Percentiles rank a stretch among this genome's conserved stretches.
Evolutionary conservation across 2,329 filamentous ascomycete species (phyloP).

Genomic region (Hypomyces perniciosus): DNA sequence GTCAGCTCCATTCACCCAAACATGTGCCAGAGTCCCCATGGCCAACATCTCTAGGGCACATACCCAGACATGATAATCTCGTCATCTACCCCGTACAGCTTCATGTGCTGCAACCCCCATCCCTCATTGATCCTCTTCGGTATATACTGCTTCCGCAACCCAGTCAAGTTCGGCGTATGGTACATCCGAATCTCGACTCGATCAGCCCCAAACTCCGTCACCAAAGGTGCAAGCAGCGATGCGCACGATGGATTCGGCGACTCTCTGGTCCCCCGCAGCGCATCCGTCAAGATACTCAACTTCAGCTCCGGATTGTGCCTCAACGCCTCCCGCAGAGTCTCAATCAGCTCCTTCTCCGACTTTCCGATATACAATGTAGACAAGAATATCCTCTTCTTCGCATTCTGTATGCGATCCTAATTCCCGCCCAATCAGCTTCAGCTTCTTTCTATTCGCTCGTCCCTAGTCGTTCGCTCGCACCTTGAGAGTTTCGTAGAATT

Average conservation of each 20-base stretch:
- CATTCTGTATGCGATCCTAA: slow-evolving; percentile 75
- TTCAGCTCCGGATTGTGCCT: slow-evolving; percentile 67
- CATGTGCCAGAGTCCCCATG: too few species aligned
- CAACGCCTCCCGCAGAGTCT: slow-evolving; percentile 69
- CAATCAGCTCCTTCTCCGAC: slow-evolving; percentile 81
- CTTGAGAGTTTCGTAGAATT: slow-evolving; percentile 90
- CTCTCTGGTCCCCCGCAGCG: slow-evolving; percentile 84
- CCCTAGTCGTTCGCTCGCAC: slow-evolving; percentile 35
- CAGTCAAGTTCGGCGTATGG: slow-evolving; percentile 92
- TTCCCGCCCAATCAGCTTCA: slow-evolving; percentile 4
- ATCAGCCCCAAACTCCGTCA: slow-evolving; percentile 74
- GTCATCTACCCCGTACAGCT: slow-evolving; percentile 92
- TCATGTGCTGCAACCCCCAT: slow-evolving; percentile 99
- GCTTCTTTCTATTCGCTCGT: neutral
- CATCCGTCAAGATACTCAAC: slow-evolving; percentile 87
- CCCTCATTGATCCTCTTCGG: slow-evolving; percentile 93
- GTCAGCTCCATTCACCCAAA: neutral
- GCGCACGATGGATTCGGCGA: slow-evolving; percentile 80
- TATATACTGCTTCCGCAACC: slow-evolving; percentile 73
- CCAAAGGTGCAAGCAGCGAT: slow-evolving; percentile 77
- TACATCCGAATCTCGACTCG: slow-evolving; percentile 95
- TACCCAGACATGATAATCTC: slow-evolving; percentile 91
- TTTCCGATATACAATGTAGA: slow-evolving; percentile 98
- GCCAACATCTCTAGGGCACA: slow-evolving; percentile 14
- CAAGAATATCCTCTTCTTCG: slow-evolving; percentile 75